phyloP scores from a whole-genome alignment of 305 asterid genomes.

The Petunia hybrid region DNA sequence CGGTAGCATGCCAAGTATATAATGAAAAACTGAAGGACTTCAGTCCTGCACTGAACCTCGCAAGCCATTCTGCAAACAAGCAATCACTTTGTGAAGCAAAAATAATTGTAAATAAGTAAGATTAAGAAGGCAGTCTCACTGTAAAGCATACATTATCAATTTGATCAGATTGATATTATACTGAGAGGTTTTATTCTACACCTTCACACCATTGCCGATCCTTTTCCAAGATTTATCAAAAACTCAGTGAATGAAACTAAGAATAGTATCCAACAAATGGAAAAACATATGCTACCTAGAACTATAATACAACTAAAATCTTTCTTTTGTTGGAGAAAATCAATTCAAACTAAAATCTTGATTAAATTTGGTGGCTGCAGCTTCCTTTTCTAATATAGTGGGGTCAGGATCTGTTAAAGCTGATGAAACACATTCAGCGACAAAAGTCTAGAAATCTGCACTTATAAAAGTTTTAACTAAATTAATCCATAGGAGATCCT shows the following conservation, averaged over 20 bases:
- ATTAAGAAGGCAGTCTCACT: background rate
- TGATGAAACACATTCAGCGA: background rate
- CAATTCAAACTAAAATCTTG: background rate
- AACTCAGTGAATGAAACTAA: background rate
- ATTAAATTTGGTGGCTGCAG: background rate
- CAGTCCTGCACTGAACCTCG: background rate
- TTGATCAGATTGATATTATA: constrained; percentile 12
- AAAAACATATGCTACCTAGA: background rate
- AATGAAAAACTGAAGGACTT: background rate
- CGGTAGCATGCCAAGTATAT: background rate
- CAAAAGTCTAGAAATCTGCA: background rate
- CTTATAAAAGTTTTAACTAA: background rate
- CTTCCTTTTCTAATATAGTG: background rate
- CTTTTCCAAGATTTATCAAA: background rate
- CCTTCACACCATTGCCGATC: background rate
- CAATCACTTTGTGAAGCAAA: background rate
- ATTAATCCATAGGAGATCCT: background rate
- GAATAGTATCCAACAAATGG: background rate
- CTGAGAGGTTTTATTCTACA: background rate
- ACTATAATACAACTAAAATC: background rate
- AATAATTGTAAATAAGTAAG: background rate
- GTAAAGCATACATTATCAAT: constrained; percentile 1
- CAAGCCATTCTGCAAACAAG: background rate
- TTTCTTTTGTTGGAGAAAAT: too few species aligned
- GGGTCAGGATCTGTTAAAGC: background rate